Evolutionary conservation across 805 yeast genomes (phyloP).

Genomic region (Kuraishia ogatae): DNA sequence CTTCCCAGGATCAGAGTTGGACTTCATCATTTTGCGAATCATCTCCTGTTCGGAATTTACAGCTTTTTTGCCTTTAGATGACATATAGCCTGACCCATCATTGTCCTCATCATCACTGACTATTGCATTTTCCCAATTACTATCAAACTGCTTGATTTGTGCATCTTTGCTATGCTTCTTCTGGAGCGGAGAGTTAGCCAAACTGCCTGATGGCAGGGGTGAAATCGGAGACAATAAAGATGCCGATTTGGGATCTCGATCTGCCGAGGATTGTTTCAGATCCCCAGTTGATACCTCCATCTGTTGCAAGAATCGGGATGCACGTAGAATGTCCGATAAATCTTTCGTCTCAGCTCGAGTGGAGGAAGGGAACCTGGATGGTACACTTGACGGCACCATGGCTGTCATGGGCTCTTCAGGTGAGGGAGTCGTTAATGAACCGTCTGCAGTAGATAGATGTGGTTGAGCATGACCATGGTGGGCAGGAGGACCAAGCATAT

Average conservation of each 20-base stretch:
- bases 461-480: background rate
- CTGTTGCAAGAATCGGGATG: background rate
- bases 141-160: background rate
- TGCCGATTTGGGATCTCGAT: background rate
- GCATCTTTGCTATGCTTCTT: background rate
- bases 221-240: background rate
- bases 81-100: background rate
- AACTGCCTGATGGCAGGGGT: background rate
- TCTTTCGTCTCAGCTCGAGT: background rate
- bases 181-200: background rate
- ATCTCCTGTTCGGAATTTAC: background rate
- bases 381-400: background rate
- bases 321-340: background rate
- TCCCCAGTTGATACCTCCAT: background rate
- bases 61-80: background rate
- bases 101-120: constrained; percentile 2
- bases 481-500: background rate
- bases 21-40: background rate
- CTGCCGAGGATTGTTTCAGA: background rate
- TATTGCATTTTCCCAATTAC: constrained; percentile 1
- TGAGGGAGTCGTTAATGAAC: background rate
- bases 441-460: background rate
- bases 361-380: background rate
- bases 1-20: background rate
- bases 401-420: background rate